Percentiles rank a stretch among this genome's conserved stretches.
phyloP scores from a whole-genome alignment of 441 rosid genomes.

The Jatropha multifida region DNA sequence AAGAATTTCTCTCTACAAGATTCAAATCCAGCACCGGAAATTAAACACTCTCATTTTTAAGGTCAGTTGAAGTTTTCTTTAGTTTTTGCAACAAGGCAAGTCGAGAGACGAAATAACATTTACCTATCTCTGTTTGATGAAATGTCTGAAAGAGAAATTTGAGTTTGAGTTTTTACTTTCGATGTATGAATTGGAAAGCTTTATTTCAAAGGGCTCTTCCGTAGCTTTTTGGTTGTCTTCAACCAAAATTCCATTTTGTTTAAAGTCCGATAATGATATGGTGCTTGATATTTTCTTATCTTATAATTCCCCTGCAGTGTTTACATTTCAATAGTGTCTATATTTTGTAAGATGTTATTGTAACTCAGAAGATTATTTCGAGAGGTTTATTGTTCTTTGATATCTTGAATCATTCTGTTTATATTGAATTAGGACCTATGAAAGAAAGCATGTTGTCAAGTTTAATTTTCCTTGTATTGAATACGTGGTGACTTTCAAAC shows the following conservation, averaged over 20 bases:
- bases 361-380: no score
- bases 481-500: background rate
- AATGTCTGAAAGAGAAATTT: background rate
- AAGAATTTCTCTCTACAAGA: background rate
- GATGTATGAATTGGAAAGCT: background rate
- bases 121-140: background rate
- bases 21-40: background rate
- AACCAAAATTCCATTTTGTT: no score
- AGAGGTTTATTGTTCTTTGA: no score
- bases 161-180: background rate
- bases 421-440: background rate
- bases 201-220: background rate
- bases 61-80: background rate
- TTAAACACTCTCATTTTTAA: background rate
- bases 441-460: background rate
- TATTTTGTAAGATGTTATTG: no score
- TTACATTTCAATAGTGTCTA: background rate
- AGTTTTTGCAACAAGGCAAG: background rate
- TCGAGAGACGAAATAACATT: background rate
- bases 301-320: background rate
- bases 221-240: background rate
- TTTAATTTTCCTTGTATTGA: background rate
- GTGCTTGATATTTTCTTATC: background rate
- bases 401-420: background rate
- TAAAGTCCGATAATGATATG: background rate